phyloP scores from a whole-genome alignment of 2,329 filamentous ascomycete genomes.

The Penicillium sp. region DNA sequence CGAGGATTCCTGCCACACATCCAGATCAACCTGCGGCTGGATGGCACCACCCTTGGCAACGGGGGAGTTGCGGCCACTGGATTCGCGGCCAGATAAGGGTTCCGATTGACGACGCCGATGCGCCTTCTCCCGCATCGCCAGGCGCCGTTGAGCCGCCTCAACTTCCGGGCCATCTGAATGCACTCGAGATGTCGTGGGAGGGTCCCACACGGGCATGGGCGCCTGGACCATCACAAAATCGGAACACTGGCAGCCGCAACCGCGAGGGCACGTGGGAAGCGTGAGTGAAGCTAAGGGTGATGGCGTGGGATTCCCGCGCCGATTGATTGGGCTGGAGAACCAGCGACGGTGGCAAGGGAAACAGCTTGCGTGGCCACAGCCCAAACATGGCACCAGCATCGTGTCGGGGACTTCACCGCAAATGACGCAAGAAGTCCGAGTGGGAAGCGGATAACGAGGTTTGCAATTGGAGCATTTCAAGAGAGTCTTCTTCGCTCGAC shows the following conservation, averaged over 20 bases:
- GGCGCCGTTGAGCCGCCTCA: not conserved
- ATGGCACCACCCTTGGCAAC: constrained; percentile 14
- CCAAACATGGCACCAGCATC: constrained; percentile 43
- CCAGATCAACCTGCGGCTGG: constrained; percentile 32
- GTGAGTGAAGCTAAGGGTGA: constrained; percentile 9
- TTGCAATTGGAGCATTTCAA: constrained; percentile 34
- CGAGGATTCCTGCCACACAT: constrained; percentile 30
- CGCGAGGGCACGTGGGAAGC: constrained; percentile 38
- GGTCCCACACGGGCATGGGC: constrained; percentile 24
- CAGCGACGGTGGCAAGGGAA: constrained; percentile 40
- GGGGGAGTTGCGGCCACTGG: constrained; percentile 10
- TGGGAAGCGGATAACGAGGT: constrained; percentile 27
- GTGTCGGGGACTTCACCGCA: constrained; percentile 40
- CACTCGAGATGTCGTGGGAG: constrained; percentile 9
- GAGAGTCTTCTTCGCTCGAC: constrained; percentile 9
- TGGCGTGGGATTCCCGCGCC: constrained; percentile 10
- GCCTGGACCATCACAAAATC: constrained; percentile 32
- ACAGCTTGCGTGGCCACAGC: constrained; percentile 45
- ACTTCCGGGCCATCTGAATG: not conserved
- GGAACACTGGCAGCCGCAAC: constrained; percentile 45
- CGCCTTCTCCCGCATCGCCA: constrained; percentile 14
- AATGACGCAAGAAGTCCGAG: constrained; percentile 39
- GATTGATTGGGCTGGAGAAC: constrained; percentile 27
- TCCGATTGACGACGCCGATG: constrained; percentile 17
- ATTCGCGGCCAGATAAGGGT: constrained; percentile 10